Evolutionary conservation across 306 rosid genomes (phyloP), one percentile per base, ranked within the genome.

Genomic region (Hylodesmum podocarpum): DNA sequence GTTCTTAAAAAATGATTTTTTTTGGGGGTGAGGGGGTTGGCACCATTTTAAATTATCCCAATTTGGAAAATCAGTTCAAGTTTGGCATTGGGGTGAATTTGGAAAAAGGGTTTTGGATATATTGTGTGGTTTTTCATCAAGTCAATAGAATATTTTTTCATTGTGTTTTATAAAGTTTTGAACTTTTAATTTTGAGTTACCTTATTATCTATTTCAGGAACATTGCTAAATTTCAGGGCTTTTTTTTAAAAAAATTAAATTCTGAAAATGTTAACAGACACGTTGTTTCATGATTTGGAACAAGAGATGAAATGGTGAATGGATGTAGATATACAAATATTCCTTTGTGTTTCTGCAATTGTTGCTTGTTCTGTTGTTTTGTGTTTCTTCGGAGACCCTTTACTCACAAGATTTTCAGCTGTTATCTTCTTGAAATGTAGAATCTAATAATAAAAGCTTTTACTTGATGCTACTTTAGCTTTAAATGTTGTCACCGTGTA

Each of bases 361-460:
- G 79, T 88, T 88, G 83, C 90, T 80, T 90, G 66, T 72, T 75
- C 3, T 66, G 73, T 76, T 86, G 66, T 69, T 67, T 80, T 68
- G 75, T 54, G 57, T 75, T 62, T 75, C 43, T 53, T 77, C 83
- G 83, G 78, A 80, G 69, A 85, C 62, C 71, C 88, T 88, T 89
- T 78, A 80, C 91, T 88, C 88, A 37, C 70, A 84, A 79, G 78
- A 81, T 25, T 74, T 70, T 68, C 13, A 44, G 70, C 75, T 72
- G 53, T 43, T 86, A 68, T 70, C 75, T 50, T 65, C 67, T 39
- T 70, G 67, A 83, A 81, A 67, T 61, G 49, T 54, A 27, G 41
- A 66, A 75, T 59, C 66, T 70, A 43, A 6, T 36, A 65, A 41
- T 58, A 33, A 33, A 28, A 16, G 15, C 84, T 80, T 73, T 76